Base-by-base conservation (phyloP, 345 rosid species). In the Schrenkiella parvula region DNA sequence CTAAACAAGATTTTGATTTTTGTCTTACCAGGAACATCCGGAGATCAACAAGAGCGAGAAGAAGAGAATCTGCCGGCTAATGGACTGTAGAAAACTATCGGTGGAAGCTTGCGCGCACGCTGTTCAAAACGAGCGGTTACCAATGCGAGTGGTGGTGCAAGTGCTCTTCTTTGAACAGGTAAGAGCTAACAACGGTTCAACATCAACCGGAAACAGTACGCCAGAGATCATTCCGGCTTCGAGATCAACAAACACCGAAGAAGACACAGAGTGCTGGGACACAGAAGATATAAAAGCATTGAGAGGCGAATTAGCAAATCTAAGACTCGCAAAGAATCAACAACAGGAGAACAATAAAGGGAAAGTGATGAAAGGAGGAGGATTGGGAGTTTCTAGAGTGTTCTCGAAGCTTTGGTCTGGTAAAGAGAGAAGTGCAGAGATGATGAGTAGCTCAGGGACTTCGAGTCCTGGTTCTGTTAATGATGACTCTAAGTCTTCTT, bases 141-240 rank as follows among this genome's bases (percentile, higher is more conserved):
- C 96, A 0, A 78, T 90, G 65, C 84, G 96, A 3, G 91, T 92
- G 3, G 91, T 90, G 12, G 98, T 92, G 55, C 98, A 92, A 78
- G 95, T 87, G 23, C 98, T 92, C 71, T 92, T 92, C 87, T 90
- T 93, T 28, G 98, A 93, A 76, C 97, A 89, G 61, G 81, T 86
- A 54, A 76, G 86, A 80, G 86, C 88, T 61, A 76, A 75, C 64
- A 75, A 70, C 32, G 72, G 72, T 14, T 73, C 88, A 2, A 59
- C 86, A 17, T 72, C 89, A 1, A 78, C 81, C 0, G 88, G 87
- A 14, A 82, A 72, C 81, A 79, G 81, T 83, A 85, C 93, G 0
- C 89, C 95, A 1, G 89, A 87, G 53, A 43, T 75, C 9, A 75
- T 82, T 13, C 83, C 90, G 0, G 64, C 72, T 18, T 91, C 99